phyloP scores from a whole-genome alignment of 345 rosid genomes.

The Salix koriyanagi region DNA sequence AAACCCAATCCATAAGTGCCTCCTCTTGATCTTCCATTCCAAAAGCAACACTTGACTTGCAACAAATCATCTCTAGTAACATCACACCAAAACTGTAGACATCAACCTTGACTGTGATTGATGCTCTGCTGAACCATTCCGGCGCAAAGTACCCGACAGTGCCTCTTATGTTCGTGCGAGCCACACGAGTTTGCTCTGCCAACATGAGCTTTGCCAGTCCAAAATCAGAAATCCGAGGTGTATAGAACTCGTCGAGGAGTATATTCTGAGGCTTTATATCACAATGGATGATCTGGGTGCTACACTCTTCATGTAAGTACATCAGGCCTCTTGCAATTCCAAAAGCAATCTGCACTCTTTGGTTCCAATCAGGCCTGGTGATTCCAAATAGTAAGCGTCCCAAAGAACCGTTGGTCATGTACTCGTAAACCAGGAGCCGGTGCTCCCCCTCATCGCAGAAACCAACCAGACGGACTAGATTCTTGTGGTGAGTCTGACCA shows the following conservation, averaged over 20 bases:
- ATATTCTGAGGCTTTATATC: slow-evolving; percentile 6
- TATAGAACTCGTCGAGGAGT: neutral
- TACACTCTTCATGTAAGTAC: neutral
- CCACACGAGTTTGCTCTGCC: neutral
- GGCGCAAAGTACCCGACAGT: neutral
- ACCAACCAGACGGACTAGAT: neutral
- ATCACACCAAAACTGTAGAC: slow-evolving; percentile 1
- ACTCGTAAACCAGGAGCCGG: neutral
- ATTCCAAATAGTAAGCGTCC: neutral
- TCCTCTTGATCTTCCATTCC: too few relatives aligned
- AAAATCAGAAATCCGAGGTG: neutral
- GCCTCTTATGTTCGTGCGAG: neutral
- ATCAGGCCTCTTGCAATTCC: neutral
- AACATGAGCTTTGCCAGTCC: neutral
- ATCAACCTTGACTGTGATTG: neutral
- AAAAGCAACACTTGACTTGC: neutral
- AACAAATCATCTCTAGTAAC: neutral
- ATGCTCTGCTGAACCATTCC: neutral
- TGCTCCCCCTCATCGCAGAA: neutral
- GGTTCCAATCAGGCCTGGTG: neutral
- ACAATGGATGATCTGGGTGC: neutral
- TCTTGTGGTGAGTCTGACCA: neutral
- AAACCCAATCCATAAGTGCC: too few relatives aligned
- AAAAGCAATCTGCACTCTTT: neutral
- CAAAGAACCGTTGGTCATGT: neutral